Base-by-base conservation (phyloP, 1,139 yeast species). In the Protomyces arabidopsidicola region DNA sequence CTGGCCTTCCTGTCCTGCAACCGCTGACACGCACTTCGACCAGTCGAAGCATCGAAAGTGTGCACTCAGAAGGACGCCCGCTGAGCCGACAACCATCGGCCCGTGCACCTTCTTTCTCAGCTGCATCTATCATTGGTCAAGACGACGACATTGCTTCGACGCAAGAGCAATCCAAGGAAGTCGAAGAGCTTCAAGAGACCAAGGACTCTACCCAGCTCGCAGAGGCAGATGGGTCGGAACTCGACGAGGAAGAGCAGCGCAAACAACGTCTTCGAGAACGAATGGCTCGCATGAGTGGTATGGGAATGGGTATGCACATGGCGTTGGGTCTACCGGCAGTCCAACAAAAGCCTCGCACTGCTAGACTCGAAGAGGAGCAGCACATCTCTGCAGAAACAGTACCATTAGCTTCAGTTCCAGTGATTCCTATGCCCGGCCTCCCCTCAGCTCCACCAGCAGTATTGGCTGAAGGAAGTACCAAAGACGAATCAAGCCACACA, bases 251-350 rank as follows among this genome's bases (percentile, higher is more conserved):
- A 72, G 97, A 90, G 69, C 79, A 86, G 18, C 84, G 87, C 67
- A 83, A 95, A 71, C 82, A 87, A 65, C 90, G 86, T 16, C 79
- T 93, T 65, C 86, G 96, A 39, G 97, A 89, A 70, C 83, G 98
- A 69, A 93, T 93, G 97, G 98, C 99, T 20, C 90, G 87, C 71
- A 82, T 95, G 31, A 88, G 98, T 0, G 97, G 96, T 14, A 86
- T 95, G 73, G 95, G 95, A 63, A 87, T 88, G 87, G 62, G 62
- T 3, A 81, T 74, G 78, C 84, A 79, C 65, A 77, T 72, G 76
- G 83, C 72, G 53, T 74, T 70, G 53, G 74, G 74, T n/a, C 65
- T 70, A 34, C 31, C 62, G 36, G 10, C 14, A 51, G n/a, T 66
- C 72, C 58, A 71, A 74, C 72, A 69, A 71, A 3, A 71, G 79